phyloP scores from a whole-genome alignment of 2,329 filamentous ascomycete genomes.

The Beauveria pseudobassiana region DNA sequence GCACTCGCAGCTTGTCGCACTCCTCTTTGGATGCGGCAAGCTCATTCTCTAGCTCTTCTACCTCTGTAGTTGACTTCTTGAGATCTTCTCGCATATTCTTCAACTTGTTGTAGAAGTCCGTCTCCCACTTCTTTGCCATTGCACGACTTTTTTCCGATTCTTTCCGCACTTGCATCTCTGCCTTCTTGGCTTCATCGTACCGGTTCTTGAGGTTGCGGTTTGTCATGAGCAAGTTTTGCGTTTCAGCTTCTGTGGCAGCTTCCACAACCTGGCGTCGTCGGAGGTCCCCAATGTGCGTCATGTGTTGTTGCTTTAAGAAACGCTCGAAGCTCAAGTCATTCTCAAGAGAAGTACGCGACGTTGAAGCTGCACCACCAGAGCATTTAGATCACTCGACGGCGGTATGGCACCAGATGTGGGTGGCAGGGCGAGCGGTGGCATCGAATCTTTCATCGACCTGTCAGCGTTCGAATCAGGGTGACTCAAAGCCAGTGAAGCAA shows the following conservation, averaged over 20 bases:
- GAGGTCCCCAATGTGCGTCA: constrained; percentile 72
- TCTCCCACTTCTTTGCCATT: constrained; percentile 72
- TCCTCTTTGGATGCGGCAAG: constrained; percentile 52
- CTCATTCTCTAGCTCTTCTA: constrained; percentile 49
- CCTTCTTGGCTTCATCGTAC: constrained; percentile 64
- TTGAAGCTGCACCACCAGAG: constrained; percentile 51
- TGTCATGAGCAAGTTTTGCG: constrained; percentile 69
- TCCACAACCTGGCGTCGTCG: constrained; percentile 68
- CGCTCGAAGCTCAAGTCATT: constrained; percentile 80
- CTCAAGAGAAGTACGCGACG: constrained; percentile 65
- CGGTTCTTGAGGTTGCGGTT: constrained; percentile 68
- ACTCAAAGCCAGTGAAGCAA: constrained; percentile 44
- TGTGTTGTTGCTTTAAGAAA: constrained; percentile 76
- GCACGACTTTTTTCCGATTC: constrained; percentile 65
- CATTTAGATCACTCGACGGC: constrained; percentile 24
- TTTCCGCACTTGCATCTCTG: constrained; percentile 61
- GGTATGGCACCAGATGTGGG: constrained; percentile 16
- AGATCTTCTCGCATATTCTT: constrained; percentile 61
- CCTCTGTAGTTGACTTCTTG: constrained; percentile 54
- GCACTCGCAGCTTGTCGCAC: constrained; percentile 53
- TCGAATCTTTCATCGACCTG: constrained; percentile 21
- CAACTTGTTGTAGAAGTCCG: constrained; percentile 60
- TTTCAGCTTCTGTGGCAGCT: constrained; percentile 73
- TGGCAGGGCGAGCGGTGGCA: constrained; percentile 22
- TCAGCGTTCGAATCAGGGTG: constrained; percentile 41